phyloP scores from a whole-genome alignment of 305 asterid species.

The Caryopteris hybrid region DNA sequence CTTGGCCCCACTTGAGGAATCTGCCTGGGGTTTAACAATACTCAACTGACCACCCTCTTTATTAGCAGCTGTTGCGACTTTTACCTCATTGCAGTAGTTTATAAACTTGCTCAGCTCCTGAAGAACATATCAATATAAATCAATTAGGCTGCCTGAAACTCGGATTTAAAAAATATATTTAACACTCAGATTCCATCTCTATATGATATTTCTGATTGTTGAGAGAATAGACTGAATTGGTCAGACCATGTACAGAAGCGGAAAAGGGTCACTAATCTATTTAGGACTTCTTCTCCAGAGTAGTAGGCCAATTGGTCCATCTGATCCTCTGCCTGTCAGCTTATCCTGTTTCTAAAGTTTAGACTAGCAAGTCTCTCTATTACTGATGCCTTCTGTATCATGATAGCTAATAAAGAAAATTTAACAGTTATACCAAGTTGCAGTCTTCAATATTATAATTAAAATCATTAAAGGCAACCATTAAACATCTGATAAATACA shows the following conservation, averaged over 20 bases:
- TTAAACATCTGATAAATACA: too few relatives aligned
- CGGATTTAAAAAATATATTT: background rate
- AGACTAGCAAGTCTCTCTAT: background rate
- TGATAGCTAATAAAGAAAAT: background rate
- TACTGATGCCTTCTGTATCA: background rate
- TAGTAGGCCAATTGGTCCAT: too few relatives aligned
- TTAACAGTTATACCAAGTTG: background rate
- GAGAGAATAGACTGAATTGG: background rate
- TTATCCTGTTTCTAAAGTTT: background rate
- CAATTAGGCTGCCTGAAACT: background rate
- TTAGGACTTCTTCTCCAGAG: background rate
- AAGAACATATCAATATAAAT: background rate
- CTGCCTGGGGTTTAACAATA: conserved; percentile 47
- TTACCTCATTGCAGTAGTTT: conserved; percentile 76
- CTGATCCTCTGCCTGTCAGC: background rate
- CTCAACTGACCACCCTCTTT: conserved; percentile 89
- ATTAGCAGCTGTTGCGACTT: conserved; percentile 81
- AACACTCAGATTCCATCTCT: background rate
- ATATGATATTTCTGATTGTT: background rate
- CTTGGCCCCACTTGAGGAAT: conserved; percentile 42
- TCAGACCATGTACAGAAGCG: background rate
- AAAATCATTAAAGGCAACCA: too few relatives aligned
- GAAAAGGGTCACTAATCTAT: background rate
- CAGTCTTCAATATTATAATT: background rate
- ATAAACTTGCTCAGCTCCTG: conserved; percentile 92